Evolutionary conservation across 2,329 filamentous ascomycete species (phyloP).

Genomic region (Arthrinium phaeospermum): DNA sequence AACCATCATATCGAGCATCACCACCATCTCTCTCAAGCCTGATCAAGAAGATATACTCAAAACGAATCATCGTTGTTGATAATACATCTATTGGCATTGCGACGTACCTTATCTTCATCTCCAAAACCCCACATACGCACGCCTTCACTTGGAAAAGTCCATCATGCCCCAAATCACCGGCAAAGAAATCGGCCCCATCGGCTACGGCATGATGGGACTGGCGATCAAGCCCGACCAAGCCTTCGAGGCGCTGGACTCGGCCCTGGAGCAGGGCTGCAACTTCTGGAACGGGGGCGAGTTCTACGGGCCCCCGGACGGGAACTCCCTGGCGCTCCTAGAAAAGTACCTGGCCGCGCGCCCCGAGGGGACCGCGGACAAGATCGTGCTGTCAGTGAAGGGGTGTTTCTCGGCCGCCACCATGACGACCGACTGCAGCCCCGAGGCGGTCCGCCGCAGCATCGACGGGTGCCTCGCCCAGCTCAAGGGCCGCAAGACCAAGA

Average conservation of each 20-base stretch:
- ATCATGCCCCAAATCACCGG: slow-evolving; percentile 23
- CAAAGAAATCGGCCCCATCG: slow-evolving; percentile 24
- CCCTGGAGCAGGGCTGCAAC: not conserved
- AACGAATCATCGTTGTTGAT: not conserved
- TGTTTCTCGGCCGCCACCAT: slow-evolving; percentile 10
- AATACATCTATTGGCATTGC: too few species aligned
- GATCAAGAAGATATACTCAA: too few species aligned
- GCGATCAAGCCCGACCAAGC: not conserved
- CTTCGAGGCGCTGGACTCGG: slow-evolving; percentile 2
- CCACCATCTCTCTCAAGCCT: not conserved
- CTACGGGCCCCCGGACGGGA: slow-evolving; percentile 10
- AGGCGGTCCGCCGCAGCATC: slow-evolving; percentile 60
- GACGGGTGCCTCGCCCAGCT: slow-evolving; percentile 59
- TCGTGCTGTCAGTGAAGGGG: slow-evolving; percentile 1
- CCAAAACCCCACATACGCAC: not conserved
- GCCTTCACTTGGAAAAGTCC: not conserved
- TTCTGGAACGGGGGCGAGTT: slow-evolving; percentile 20
- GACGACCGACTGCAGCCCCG: slow-evolving; percentile 54
- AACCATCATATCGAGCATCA: not conserved
- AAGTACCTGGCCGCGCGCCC: slow-evolving; percentile 11
- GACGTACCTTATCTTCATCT: not conserved
- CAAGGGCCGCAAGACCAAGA: slow-evolving; percentile 57
- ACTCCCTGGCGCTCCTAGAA: slow-evolving; percentile 13
- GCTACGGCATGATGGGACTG: slow-evolving; percentile 24
- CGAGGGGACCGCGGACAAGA: not conserved